Percentiles rank a stretch among this genome's conserved stretches.
phyloP scores from a whole-genome alignment of 2,329 filamentous ascomycete genomes.

The Coniella lustricola region DNA sequence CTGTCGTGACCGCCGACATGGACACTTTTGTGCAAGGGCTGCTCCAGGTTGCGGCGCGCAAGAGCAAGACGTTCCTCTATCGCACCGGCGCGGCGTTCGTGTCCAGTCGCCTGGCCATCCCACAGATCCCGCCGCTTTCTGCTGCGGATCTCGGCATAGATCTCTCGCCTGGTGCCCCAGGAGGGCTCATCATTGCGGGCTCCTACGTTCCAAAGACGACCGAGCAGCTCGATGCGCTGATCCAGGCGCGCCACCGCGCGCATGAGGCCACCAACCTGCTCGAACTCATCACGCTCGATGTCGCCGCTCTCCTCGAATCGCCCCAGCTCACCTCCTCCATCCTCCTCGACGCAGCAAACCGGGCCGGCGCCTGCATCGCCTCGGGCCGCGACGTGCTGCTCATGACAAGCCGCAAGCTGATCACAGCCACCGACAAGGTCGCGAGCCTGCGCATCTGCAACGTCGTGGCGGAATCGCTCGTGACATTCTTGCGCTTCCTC shows the following conservation, averaged over 20 bases:
- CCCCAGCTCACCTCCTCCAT: neutral
- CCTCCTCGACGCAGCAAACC: neutral
- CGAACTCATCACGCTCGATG: neutral
- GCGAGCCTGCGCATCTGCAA: conserved; percentile 48
- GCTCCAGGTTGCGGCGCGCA: conserved; percentile 21
- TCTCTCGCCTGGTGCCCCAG: neutral
- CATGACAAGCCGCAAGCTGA: conserved; percentile 51
- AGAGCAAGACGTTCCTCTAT: conserved; percentile 26
- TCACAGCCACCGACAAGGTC: conserved; percentile 41
- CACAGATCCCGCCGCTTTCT: conserved; percentile 42
- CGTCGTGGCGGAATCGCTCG: conserved; percentile 42
- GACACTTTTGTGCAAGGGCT: conserved; percentile 44
- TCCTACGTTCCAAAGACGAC: neutral
- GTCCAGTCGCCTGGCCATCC: conserved; percentile 44
- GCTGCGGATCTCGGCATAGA: neutral
- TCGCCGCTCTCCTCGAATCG: neutral
- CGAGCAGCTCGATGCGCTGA: neutral
- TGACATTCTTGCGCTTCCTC: conserved; percentile 39
- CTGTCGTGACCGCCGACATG: conserved; percentile 43
- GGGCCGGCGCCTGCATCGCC: neutral
- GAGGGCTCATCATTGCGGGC: neutral
- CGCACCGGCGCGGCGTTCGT: conserved; percentile 36
- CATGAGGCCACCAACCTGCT: no score
- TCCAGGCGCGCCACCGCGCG: neutral
- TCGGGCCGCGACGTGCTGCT: conserved; percentile 45